Conservation (phyloP, 805 yeast genomes). For the Lipomyces chichibuensis region DNA sequence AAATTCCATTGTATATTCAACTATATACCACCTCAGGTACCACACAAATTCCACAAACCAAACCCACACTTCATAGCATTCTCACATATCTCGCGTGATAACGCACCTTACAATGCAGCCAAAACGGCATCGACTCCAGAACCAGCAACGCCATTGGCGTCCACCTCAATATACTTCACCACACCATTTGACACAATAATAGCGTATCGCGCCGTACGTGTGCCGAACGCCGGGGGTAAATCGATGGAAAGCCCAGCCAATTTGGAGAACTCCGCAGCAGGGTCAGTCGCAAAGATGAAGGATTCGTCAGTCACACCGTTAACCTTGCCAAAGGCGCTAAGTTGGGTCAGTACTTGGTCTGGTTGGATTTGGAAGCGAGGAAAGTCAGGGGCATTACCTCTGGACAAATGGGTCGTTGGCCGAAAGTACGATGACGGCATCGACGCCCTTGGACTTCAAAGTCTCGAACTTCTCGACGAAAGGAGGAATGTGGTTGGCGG, state of each 20-base stretch:
- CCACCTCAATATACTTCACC: conserved; percentile 56
- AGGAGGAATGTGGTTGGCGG: conserved; percentile 72
- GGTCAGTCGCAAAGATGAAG: conserved; percentile 66
- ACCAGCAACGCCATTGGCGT: conserved; percentile 50
- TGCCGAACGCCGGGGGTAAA: conserved; percentile 58
- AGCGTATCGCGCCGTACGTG: conserved; percentile 73
- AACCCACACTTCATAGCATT: background rate
- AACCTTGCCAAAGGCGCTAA: conserved; percentile 64
- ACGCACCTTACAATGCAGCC: conserved; percentile 42
- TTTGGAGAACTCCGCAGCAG: conserved; percentile 61
- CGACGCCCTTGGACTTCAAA: conserved; percentile 63
- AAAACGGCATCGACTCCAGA: conserved; percentile 53
- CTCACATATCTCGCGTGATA: background rate
- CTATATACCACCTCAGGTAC: background rate
- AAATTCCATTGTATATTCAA: no score
- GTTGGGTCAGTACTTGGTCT: background rate
- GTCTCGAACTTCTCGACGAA: conserved; percentile 55
- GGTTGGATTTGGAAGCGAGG: background rate
- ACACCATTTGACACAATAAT: conserved; percentile 64
- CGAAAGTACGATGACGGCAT: conserved; percentile 62
- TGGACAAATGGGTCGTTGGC: conserved; percentile 74
- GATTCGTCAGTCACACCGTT: conserved; percentile 46
- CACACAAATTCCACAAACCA: background rate
- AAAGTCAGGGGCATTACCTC: conserved; percentile 33
- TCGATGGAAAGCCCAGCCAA: conserved; percentile 62